These are phyloP conservation scores for Naganishia cerealis DNA, from an alignment of 1,284 basidiomycete genomes.

Conservation along the genomic window DNA sequence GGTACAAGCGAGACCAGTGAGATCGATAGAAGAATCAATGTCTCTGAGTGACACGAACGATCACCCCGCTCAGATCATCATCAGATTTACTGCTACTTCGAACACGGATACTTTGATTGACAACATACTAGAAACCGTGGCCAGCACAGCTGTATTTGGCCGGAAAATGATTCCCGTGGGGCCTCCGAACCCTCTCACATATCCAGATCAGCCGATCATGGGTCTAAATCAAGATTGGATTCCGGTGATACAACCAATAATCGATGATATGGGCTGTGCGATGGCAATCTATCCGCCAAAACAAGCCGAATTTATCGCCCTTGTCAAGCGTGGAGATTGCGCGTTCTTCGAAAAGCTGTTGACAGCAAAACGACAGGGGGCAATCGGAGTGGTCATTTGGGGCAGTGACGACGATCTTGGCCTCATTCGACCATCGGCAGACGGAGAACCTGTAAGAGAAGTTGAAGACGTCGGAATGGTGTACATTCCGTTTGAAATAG, in stretches of 20 bases:
- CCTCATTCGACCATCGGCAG: constrained; percentile 46
- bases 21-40: not conserved
- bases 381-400: constrained; percentile 68
- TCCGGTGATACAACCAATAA: constrained; percentile 33
- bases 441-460: constrained; percentile 34
- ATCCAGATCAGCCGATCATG: constrained; percentile 3
- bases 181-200: not conserved
- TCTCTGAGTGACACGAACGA: constrained; percentile 33
- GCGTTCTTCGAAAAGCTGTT: constrained; percentile 77
- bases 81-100: constrained; percentile 39
- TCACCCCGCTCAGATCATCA: constrained; percentile 38
- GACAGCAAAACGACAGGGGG: constrained; percentile 65
- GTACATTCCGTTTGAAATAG: constrained; percentile 40
- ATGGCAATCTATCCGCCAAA: constrained; percentile 22
- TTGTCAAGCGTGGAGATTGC: constrained; percentile 65
- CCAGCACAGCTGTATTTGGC: constrained; percentile 70
- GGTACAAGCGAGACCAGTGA: constrained; percentile 1
- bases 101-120: not conserved
- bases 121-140: constrained; percentile 57
- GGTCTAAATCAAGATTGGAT: constrained; percentile 48
- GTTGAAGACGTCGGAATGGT: constrained; percentile 40
- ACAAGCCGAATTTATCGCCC: constrained; percentile 32
- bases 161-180: constrained; percentile 37
- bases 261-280: constrained; percentile 29
- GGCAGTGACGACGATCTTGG: constrained; percentile 29